Conservation (phyloP, 805 yeast genomes). For the Cyberlindnera xishuangbannaensis region DNA sequence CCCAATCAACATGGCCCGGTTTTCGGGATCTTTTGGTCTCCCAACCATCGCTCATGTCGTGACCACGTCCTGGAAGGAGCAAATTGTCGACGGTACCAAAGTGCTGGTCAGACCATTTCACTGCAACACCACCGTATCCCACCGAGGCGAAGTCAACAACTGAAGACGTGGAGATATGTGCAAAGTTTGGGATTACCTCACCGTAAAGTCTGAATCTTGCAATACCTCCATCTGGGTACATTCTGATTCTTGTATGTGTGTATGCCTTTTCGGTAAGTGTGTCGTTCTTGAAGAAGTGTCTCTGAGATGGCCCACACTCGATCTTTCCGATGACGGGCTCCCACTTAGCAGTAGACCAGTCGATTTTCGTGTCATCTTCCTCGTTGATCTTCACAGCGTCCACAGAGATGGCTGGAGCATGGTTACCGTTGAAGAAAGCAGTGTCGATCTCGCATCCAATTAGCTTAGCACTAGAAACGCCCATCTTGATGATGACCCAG, state of each 20-base stretch:
- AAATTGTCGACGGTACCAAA: conserved; percentile 90
- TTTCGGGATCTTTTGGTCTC: conserved; percentile 87
- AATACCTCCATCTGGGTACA: conserved; percentile 98
- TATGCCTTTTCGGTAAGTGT: conserved; percentile 53
- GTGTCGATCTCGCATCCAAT: conserved; percentile 90
- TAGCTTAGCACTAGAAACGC: conserved; percentile 74
- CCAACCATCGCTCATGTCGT: conserved; percentile 98
- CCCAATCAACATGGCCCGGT: conserved; percentile 90
- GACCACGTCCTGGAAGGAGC: conserved; percentile 88
- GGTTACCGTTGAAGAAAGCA: conserved; percentile 91
- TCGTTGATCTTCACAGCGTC: conserved; percentile 52
- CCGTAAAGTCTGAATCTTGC: conserved; percentile 93
- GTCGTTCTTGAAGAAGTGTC: conserved; percentile 71
- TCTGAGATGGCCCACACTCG: conserved; percentile 87
- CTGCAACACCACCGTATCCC: conserved; percentile 83
- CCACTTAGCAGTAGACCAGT: conserved; percentile 42
- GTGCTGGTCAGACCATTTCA: conserved; percentile 83
- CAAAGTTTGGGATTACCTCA: conserved; percentile 64
- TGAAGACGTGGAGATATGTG: conserved; percentile 26
- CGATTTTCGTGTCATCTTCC: conserved; percentile 20
- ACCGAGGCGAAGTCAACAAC: conserved; percentile 76
- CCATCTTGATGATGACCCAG: conserved; percentile 79
- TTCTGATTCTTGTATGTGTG: conserved; percentile 77
- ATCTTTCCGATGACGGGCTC: conserved; percentile 56
- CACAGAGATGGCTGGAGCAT: conserved; percentile 85